Evolutionary conservation across 1,139 yeast genomes (phyloP), one percentile per base, ranked within the genome.

Genomic region (Yamadazyma jaroonii): DNA sequence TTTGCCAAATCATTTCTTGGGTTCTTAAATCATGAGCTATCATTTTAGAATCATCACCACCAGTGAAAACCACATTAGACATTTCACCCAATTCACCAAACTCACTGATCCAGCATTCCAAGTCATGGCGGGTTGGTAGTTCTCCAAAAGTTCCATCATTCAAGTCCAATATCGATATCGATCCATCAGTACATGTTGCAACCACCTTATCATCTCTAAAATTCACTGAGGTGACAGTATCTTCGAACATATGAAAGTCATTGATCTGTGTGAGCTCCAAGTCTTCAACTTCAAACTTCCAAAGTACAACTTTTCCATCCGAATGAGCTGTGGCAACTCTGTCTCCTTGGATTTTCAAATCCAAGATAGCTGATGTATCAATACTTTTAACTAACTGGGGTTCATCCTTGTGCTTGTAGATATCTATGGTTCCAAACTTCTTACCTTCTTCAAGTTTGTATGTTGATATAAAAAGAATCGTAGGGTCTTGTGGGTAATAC

Each of bases 101-200:
- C 2, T 79, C 76, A 3, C 88, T 87, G 4, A 86, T 86, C 98
- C 98, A 90, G 42, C 96, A 88, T 59, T 90, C 97, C 25, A 88
- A 60, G 3, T 73, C 71, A 56, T 90, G 97, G 1, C 40, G 26
- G 1, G 62, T 44, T 7, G 48, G 41, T 11, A 70, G 53, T 12
- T 38, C 31, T 2, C 49, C 51, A 4, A 40, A 31, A 0, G 46
- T 22, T 2, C 41, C 44, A 1, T 52, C 40, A 3, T 39, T 38
- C 41, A 59, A 54, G 36, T 68, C 67, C 29, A 66, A 57, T 0
- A 64, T 39, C 0, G 72, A 66, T 31, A 64, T 61, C 15, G 60
- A 62, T 0, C 92, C 92, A n/a, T 72, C 62, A 0, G 92, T 84
- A 2, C 77, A 64, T 0, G 90, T 82, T 1, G 74, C 67, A 3